Evolutionary conservation across 108 stramenopile genomes (phyloP).

Genomic region (Skeletonema tropicum): DNA sequence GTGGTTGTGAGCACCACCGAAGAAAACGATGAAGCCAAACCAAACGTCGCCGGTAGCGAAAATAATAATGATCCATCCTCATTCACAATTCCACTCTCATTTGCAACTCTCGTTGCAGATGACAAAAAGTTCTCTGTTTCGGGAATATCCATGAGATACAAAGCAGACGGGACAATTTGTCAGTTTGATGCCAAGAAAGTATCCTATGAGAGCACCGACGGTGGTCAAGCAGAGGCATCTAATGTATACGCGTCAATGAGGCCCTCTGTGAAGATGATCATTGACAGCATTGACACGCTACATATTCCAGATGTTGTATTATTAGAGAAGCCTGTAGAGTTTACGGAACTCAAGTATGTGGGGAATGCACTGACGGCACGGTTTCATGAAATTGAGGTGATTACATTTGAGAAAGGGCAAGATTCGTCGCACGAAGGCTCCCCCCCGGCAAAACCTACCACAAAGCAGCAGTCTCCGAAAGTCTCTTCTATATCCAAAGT

Average conservation of each 20-base stretch:
- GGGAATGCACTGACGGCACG: slow-evolving; percentile 23
- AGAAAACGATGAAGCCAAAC: not conserved
- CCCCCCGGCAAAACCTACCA: not conserved
- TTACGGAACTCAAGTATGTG: slow-evolving; percentile 23
- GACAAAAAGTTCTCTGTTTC: slow-evolving; percentile 16
- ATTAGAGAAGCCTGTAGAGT: slow-evolving; percentile 21
- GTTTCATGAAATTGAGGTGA: slow-evolving; percentile 21
- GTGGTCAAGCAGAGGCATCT: slow-evolving; percentile 17
- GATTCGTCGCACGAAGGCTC: slow-evolving; percentile 6
- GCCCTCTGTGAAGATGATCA: slow-evolving; percentile 15
- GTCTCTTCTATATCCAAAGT: not conserved
- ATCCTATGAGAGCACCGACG: slow-evolving; percentile 14
- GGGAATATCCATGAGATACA: slow-evolving; percentile 8
- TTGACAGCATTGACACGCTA: slow-evolving; percentile 26
- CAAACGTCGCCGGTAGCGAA: not conserved
- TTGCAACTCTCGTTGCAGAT: slow-evolving; percentile 36
- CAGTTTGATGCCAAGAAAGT: slow-evolving; percentile 8
- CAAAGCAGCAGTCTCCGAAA: not conserved
- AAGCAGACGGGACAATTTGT: slow-evolving; percentile 39
- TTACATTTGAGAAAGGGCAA: slow-evolving; percentile 17
- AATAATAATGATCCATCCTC: slow-evolving; percentile 24
- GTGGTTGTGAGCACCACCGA: not conserved
- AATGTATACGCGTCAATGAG: slow-evolving; percentile 19
- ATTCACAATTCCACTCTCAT: slow-evolving; percentile 37
- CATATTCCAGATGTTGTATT: slow-evolving; percentile 22